A percentile compares a stretch with the other conserved stretches of the same genome.
phyloP scores from a whole-genome alignment of 2,329 filamentous ascomycete species.

The Ceratocystis cubensis region DNA sequence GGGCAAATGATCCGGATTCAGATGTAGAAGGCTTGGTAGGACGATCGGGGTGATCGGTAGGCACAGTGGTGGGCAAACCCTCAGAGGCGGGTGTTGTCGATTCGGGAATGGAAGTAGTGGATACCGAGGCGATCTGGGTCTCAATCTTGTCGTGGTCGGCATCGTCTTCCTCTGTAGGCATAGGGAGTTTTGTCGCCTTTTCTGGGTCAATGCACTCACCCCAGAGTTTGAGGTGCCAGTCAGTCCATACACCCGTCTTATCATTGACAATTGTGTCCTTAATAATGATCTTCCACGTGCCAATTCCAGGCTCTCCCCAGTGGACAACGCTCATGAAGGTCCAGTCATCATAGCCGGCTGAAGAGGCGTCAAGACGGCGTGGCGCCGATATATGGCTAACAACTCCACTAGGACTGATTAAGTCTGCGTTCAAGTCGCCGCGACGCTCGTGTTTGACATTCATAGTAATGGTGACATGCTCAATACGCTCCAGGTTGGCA shows the following conservation, averaged over 20 bases:
- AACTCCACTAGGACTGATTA: constrained; percentile 71
- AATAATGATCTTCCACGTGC: constrained; percentile 82
- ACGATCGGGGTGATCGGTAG: constrained; percentile 53
- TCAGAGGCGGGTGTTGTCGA: constrained; percentile 45
- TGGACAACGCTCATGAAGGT: constrained; percentile 98
- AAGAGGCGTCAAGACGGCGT: constrained; percentile 54
- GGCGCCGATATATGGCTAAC: constrained; percentile 72
- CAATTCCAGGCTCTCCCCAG: constrained; percentile 81
- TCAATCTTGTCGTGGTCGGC: constrained; percentile 58
- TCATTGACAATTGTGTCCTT: constrained; percentile 74
- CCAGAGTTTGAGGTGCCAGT: constrained; percentile 93
- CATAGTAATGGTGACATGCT: constrained; percentile 97
- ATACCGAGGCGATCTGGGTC: constrained; percentile 42
- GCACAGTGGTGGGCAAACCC: constrained; percentile 31
- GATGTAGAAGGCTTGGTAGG: constrained; percentile 37
- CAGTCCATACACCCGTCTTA: constrained; percentile 63
- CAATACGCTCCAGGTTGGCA: constrained; percentile 73
- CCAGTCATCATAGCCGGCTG: constrained; percentile 77
- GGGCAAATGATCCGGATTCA: constrained; percentile 29
- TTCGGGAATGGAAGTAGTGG: constrained; percentile 36
- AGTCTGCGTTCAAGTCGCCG: constrained; percentile 83
- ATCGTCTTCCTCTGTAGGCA: constrained; percentile 75
- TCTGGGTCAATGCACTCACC: constrained; percentile 69
- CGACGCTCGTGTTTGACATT: constrained; percentile 79
- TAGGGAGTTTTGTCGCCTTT: constrained; percentile 61